phyloP scores from a whole-genome alignment of 805 yeast species.

The Suhomyces vadensis region DNA sequence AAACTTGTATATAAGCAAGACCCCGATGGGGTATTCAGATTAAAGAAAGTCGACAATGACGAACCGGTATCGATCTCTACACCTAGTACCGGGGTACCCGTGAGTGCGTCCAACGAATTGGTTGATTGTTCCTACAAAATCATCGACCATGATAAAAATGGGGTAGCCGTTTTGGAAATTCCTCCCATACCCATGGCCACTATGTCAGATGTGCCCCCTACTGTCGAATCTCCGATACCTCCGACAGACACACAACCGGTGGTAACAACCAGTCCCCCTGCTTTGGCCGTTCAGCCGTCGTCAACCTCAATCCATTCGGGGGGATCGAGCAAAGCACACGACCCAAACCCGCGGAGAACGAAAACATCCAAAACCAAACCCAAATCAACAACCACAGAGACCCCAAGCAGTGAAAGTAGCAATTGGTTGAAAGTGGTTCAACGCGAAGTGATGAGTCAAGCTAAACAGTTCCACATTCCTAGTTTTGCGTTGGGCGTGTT shows the following conservation, averaged over 20 bases:
- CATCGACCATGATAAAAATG: slow-evolving; percentile 3
- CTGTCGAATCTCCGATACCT: neutral
- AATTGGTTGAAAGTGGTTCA: neutral
- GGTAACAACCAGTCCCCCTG: neutral
- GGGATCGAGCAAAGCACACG: slow-evolving; percentile 1
- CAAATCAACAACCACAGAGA: neutral
- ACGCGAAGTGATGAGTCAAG: slow-evolving; percentile 1
- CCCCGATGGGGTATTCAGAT: slow-evolving; percentile 40
- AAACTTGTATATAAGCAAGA: slow-evolving; percentile 38
- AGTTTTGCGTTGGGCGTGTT: slow-evolving; percentile 30
- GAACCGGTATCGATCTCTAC: slow-evolving; percentile 2
- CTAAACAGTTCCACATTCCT: slow-evolving; percentile 22
- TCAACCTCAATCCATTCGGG: neutral
- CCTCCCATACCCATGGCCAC: neutral
- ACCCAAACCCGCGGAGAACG: slow-evolving; percentile 1
- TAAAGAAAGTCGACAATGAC: slow-evolving; percentile 26
- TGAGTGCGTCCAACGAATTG: slow-evolving; percentile 31
- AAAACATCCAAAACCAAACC: slow-evolving; percentile 1
- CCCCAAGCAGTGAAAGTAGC: neutral
- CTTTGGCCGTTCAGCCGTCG: neutral
- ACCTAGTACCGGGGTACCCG: slow-evolving; percentile 9
- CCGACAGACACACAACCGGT: neutral
- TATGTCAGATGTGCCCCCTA: too few relatives aligned
- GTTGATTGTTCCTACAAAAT: slow-evolving; percentile 33
- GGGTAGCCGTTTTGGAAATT: neutral